Evolutionary conservation across 805 yeast genomes (phyloP).

Genomic region (Cyberlindnera galapagoensis): DNA sequence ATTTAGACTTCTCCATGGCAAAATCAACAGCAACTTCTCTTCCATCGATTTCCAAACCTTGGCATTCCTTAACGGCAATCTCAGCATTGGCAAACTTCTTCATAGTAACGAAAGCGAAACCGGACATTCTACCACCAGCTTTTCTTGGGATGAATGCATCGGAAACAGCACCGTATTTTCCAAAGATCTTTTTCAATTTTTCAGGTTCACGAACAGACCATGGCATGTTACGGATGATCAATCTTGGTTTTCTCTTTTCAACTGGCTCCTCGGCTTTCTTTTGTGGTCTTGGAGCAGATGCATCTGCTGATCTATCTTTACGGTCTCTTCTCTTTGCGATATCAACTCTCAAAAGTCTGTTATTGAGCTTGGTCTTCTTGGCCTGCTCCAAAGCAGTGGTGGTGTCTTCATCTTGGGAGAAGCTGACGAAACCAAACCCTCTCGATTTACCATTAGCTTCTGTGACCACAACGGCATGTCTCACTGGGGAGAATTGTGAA

Average conservation of each 20-base stretch:
- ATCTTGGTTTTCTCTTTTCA: conserved; percentile 79
- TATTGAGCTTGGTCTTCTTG: conserved; percentile 59
- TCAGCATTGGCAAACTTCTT: conserved; percentile 70
- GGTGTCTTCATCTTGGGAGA: conserved; percentile 81
- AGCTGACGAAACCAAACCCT: conserved; percentile 95
- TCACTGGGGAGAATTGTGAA: conserved; percentile 89
- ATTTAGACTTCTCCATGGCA: conserved; percentile 82
- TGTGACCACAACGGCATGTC: conserved; percentile 86
- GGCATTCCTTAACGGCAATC: conserved; percentile 68
- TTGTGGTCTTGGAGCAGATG: background rate
- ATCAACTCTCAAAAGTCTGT: conserved; percentile 66
- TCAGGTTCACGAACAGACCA: conserved; percentile 88
- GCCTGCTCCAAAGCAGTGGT: conserved; percentile 62
- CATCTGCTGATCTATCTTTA: conserved; percentile 19
- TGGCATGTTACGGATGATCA: conserved; percentile 88
- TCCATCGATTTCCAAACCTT: conserved; percentile 76
- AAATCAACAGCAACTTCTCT: conserved; percentile 91
- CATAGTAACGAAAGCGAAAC: conserved; percentile 94
- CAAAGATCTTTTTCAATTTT: conserved; percentile 61
- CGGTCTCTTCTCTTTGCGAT: conserved; percentile 91
- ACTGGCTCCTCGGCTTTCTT: conserved; percentile 28
- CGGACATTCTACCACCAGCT: conserved; percentile 82
- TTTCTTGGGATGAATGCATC: conserved; percentile 89
- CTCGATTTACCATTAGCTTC: conserved; percentile 72
- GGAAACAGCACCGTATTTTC: conserved; percentile 75